These are phyloP conservation scores for Solanum hybrid DNA, from an alignment of 305 asterid species.

Conservation along the genomic window DNA sequence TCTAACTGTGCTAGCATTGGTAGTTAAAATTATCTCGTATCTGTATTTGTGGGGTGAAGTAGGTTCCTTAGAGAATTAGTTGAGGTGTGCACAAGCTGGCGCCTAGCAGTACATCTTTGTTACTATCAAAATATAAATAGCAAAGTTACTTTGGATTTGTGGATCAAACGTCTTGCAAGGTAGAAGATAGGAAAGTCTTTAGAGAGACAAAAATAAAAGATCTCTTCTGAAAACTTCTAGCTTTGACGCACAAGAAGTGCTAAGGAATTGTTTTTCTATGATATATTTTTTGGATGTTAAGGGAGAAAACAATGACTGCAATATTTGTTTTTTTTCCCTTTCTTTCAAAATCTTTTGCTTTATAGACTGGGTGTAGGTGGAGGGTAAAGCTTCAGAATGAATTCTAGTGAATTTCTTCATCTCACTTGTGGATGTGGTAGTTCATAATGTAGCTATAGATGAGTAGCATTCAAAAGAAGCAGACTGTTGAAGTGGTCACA, in stretches of 20 bases:
- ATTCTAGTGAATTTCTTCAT: neutral
- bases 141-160: neutral
- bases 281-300: neutral
- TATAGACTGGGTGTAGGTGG: neutral
- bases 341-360: neutral
- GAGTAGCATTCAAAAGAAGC: neutral
- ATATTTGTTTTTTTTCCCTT: neutral
- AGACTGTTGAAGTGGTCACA: neutral
- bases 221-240: neutral
- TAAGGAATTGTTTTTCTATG: neutral
- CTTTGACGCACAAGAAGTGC: neutral
- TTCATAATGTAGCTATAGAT: neutral
- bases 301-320: neutral
- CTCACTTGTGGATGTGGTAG: neutral
- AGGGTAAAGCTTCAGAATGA: neutral
- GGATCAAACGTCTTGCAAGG: neutral
- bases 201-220: neutral
- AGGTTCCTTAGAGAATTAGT: neutral
- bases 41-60: neutral
- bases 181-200: neutral
- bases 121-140: neutral
- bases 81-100: neutral
- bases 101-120: neutral
- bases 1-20: neutral
- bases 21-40: neutral